Base-by-base conservation (phyloP, 1,284 basidiomycete species). In the Mycocalia duriaeana region DNA sequence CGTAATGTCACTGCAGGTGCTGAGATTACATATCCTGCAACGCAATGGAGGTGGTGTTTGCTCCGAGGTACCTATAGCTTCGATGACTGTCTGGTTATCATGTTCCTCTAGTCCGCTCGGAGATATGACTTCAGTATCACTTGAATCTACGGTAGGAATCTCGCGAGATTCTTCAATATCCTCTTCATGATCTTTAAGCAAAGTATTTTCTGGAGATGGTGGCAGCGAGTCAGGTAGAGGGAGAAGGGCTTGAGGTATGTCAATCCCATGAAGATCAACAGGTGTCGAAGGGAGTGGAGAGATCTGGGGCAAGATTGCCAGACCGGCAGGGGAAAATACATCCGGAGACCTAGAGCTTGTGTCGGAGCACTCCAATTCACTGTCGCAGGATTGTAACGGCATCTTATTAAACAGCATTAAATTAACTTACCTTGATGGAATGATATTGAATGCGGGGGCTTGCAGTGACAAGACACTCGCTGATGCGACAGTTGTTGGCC, bases 1-100 rank as follows among this genome's bases (percentile, higher is more conserved):
- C 1, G 75, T 79, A 44, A 70, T 67, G 46, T 77, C 69, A 39
- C 70, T 64, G 46, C 73, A 76, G 1, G 67, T 64, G 44, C 72
- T 66, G 18, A 59, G 55, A 4, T 61, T 59, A 52, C 77, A 79
- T 5, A 67, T 57, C 18, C 75, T 65, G 51, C 77, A 79, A 25
- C 75, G 69, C 22, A 78, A 60, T 57, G 44, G 8, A 16, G 23
- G 24, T 14, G 19, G 19, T 25, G 23, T 36, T 11, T 26, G 14
- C 11, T 18, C 24, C 28, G 16, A 41, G 16, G 24, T n/a, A 41
- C 6, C 45, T 31, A 24, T 25, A n/a, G 45, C 28, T n/a, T n/a
- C n/a, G n/a, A n/a, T n/a, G n/a, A n/a, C n/a, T n/a, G n/a, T n/a
- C n/a, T n/a, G n/a, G n/a, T n/a, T n/a, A n/a, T n/a, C n/a, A n/a